phyloP scores from a whole-genome alignment of 768 basidiomycete species.

The Termitomyces sp. region DNA sequence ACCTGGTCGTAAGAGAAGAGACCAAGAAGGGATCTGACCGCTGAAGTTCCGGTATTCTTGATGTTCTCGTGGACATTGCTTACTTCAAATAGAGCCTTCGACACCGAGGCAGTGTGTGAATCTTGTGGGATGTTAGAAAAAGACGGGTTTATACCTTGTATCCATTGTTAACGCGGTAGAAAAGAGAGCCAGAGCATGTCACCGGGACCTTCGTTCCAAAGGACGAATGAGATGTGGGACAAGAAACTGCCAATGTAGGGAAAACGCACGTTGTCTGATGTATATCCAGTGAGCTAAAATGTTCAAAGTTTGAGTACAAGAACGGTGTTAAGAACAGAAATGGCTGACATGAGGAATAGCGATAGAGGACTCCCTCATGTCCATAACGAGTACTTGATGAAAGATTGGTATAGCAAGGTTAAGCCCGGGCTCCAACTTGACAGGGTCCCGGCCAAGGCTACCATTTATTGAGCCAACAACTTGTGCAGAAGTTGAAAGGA shows the following conservation, averaged over 20 bases:
- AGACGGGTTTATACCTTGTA: constrained; percentile 34
- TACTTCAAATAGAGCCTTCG: constrained; percentile 47
- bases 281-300: constrained; percentile 31
- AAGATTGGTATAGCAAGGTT: constrained; percentile 44
- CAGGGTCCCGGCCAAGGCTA: constrained; percentile 46
- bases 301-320: not conserved
- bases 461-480: not conserved
- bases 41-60: constrained; percentile 52
- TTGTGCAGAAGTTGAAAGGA: not conserved
- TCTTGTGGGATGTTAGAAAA: not conserved
- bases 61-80: constrained; percentile 49
- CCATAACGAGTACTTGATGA: constrained; percentile 44
- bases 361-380: constrained; percentile 48
- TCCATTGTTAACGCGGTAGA: constrained; percentile 50
- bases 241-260: not conserved
- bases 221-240: not conserved
- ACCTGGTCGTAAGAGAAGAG: constrained; percentile 49
- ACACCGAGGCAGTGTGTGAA: not conserved
- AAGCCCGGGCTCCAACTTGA: constrained; percentile 43
- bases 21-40: constrained; percentile 54
- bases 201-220: constrained; percentile 42
- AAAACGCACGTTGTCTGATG: constrained; percentile 28
- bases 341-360: constrained; percentile 39
- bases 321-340: not conserved
- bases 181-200: constrained; percentile 50